Base-by-base conservation (phyloP, 352 stramenopile species). In the Phytopythium vexans region DNA sequence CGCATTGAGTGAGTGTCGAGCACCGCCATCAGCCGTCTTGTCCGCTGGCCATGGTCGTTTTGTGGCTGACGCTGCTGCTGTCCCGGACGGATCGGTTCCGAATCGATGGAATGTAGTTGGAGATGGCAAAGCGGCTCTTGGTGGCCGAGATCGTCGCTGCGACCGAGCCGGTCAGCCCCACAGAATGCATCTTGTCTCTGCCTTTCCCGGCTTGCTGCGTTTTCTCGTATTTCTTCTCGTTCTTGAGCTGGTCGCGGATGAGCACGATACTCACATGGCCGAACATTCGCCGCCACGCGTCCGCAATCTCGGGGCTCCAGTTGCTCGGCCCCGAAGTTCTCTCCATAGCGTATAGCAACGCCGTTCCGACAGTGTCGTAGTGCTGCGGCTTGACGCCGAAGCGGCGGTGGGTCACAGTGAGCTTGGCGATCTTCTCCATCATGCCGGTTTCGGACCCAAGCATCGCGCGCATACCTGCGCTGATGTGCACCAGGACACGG, bases 381-480 rank as follows among this genome's bases (percentile, higher is more conserved):
- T 81, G 62, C 39, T 84, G 65, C 3, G 74, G 39, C 44, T 79
- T 77, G 7, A 84, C 70, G 16, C 73, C 73, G 43, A 84, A 79
- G 8, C 69, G 62, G 1, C 53, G 58, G 35, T 84, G 73, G 1
- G 73, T 84, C 68, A 74, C 74, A 33, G 68, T 79, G 9, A 84
- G 56, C 33, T 56, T 40, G 6, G 66, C n/a, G 9, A 81, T 56
- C 10, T 73, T 74, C 10, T 79, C 70, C 1, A 58, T 16, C 10
- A 79, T 62, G n/a, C 21, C 21, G 36, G 62, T 66, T 21, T 73
- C 64, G 0, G 60, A 60, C 6, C 58, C 53, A 9, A 85, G 47
- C 62, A 85, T 63, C 0, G 60, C 73, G n/a, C 72, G 68, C 62
- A 82, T 81, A 27, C 71, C 74, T n/a, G 60, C 58, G 40, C 68